A percentile compares a stretch with the other conserved stretches of the same genome.
These are phyloP conservation scores for Alternaria triticimaculans DNA, from an alignment of 2,329 filamentous ascomycete species.

Conservation along the genomic window DNA sequence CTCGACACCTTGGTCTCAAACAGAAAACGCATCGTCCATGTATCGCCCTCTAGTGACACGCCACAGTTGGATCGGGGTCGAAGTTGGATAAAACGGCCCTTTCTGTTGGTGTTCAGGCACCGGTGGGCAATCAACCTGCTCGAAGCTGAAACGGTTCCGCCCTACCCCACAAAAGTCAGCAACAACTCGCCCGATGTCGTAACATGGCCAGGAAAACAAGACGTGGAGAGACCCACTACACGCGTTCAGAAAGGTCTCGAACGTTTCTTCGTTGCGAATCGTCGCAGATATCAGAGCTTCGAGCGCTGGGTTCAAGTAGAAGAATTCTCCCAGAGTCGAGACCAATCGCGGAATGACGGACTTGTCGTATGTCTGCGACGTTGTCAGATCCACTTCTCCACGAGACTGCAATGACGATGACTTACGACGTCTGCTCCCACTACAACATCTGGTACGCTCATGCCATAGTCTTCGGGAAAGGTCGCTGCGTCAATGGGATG, in stretches of 20 bases:
- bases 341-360: conserved; percentile 68
- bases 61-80: conserved; percentile 66
- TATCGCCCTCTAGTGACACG: conserved; percentile 44
- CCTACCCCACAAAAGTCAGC: conserved; percentile 50
- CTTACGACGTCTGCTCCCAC: conserved; percentile 75
- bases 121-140: conserved; percentile 41
- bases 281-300: conserved; percentile 73
- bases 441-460: conserved; percentile 64
- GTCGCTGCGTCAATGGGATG: conserved; percentile 63
- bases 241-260: conserved; percentile 66
- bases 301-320: conserved; percentile 62
- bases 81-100: conserved; percentile 70
- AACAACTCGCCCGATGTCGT: conserved; percentile 31
- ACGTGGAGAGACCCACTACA: conserved; percentile 59
- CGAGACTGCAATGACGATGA: conserved; percentile 14
- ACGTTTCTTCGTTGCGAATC: conserved; percentile 73
- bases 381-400: conserved; percentile 22
- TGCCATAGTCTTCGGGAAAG: conserved; percentile 62
- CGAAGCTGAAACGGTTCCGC: conserved; percentile 46
- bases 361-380: conserved; percentile 70
- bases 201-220: conserved; percentile 22
- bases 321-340: conserved; percentile 68
- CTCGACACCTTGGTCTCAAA: conserved; percentile 21
- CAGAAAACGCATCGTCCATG: conserved; percentile 31
- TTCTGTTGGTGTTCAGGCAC: conserved; percentile 54